A percentile compares a stretch with the other conserved stretches of the same genome.
Conservation (phyloP, 176 grass and related monocot species). For the Cocos nucifera region DNA sequence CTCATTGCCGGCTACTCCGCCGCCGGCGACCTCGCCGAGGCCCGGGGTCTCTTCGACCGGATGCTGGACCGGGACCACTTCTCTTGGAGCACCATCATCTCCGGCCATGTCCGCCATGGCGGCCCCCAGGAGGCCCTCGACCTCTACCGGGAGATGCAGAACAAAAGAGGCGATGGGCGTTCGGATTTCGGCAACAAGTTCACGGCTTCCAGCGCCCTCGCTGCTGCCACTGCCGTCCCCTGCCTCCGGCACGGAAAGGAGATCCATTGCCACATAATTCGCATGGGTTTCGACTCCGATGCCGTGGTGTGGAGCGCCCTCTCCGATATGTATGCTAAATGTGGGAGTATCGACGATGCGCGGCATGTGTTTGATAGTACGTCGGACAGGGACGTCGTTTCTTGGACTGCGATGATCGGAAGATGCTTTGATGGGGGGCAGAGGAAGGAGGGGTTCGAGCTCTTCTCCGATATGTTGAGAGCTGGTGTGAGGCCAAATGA, state of each 20-base stretch:
- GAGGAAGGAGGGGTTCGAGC: conserved; percentile 42
- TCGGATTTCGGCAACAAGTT: conserved; percentile 53
- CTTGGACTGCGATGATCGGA: conserved; percentile 85
- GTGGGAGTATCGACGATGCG: conserved; percentile 50
- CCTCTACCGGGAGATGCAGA: conserved; percentile 66
- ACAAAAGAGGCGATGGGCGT: conserved; percentile 3
- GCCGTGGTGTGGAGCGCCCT: conserved; percentile 67
- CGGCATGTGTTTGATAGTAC: conserved; percentile 60
- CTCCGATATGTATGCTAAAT: conserved; percentile 86
- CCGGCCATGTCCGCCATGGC: conserved; percentile 44
- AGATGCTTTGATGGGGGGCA: conserved; percentile 58
- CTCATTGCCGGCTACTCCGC: conserved; percentile 47
- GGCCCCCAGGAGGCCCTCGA: conserved; percentile 33
- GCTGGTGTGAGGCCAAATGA: conserved; percentile 39
- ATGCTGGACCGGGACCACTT: conserved; percentile 72
- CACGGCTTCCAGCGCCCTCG: conserved; percentile 75
- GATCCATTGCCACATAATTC: conserved; percentile 66
- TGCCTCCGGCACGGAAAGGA: conserved; percentile 47
- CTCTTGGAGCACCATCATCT: conserved; percentile 71
- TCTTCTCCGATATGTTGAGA: conserved; percentile 49
- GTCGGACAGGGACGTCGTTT: conserved; percentile 40
- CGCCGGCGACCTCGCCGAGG: conserved; percentile 32
- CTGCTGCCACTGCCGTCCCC: conserved; percentile 36
- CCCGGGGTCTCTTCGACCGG: conserved; percentile 45
- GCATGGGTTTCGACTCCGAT: conserved; percentile 50